Conservation (phyloP, 2,329 filamentous ascomycete species). For the Nakataea oryzae region DNA sequence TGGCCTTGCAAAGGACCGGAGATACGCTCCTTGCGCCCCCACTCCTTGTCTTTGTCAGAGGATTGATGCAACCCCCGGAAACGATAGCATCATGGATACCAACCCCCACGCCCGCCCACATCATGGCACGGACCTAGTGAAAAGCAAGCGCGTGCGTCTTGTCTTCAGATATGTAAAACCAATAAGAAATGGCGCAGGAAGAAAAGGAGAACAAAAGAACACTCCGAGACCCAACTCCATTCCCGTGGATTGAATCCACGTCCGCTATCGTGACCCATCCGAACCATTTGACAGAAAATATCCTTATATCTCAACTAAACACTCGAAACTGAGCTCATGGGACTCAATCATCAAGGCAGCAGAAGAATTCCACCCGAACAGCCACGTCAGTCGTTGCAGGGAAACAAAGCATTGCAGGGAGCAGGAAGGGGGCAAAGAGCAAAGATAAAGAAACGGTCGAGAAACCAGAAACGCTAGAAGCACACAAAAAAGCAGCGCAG, state of each 20-base stretch:
- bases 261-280: not conserved
- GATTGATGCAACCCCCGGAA: too few relatives aligned
- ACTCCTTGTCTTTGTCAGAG: too few relatives aligned
- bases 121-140: too few relatives aligned
- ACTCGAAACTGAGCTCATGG: not conserved
- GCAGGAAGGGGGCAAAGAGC: not conserved
- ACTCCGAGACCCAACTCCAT: too few relatives aligned
- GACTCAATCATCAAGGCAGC: not conserved
- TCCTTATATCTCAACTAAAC: not conserved
- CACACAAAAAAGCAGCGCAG: not conserved
- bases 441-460: not conserved
- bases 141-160: too few relatives aligned
- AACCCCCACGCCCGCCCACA: too few relatives aligned
- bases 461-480: not conserved
- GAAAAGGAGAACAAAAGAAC: too few relatives aligned
- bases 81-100: too few relatives aligned
- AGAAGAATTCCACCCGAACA: not conserved
- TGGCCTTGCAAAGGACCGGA: too few relatives aligned
- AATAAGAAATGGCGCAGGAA: too few relatives aligned
- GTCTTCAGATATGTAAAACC: too few relatives aligned
- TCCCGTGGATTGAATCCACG: not conserved
- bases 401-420: not conserved
- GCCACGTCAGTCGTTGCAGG: not conserved
- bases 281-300: not conserved
- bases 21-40: too few relatives aligned